phyloP scores from a whole-genome alignment of 192 early-diverging fungal species.

The Neocallimastix lanati region DNA sequence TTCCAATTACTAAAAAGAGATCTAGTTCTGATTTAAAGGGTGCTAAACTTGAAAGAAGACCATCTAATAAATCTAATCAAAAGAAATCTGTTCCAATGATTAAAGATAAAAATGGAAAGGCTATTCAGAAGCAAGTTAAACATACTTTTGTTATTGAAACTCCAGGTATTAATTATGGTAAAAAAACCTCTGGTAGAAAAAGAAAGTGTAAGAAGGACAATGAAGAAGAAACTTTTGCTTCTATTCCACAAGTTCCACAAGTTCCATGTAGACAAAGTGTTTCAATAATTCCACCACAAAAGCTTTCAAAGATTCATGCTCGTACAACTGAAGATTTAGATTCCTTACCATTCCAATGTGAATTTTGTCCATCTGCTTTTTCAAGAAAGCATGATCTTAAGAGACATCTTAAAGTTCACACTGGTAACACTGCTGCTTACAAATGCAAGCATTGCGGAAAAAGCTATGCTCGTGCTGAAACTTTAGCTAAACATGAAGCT shows the following conservation, averaged over 20 bases:
- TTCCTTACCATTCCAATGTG: neutral
- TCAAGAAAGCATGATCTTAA: neutral
- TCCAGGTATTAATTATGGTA: neutral
- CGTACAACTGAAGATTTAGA: neutral
- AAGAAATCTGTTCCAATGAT: neutral
- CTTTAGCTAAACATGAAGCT: neutral
- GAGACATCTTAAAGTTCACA: neutral
- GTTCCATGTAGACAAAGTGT: neutral
- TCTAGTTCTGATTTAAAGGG: neutral
- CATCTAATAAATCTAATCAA: neutral
- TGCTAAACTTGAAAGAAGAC: neutral
- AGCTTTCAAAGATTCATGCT: neutral
- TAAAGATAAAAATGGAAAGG: neutral
- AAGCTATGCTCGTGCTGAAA: neutral
- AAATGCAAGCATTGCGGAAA: neutral
- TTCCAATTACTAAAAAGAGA: neutral
- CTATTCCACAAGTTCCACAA: neutral
- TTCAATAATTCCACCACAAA: neutral
- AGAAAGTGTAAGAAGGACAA: neutral
- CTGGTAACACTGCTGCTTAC: neutral
- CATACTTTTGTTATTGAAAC: neutral
- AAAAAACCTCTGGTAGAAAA: neutral
- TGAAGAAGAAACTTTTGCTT: neutral
- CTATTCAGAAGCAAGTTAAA: neutral
- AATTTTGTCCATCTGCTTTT: neutral